Base-by-base conservation (phyloP, 106 monocot genomes). In the Dioscorea alata region DNA sequence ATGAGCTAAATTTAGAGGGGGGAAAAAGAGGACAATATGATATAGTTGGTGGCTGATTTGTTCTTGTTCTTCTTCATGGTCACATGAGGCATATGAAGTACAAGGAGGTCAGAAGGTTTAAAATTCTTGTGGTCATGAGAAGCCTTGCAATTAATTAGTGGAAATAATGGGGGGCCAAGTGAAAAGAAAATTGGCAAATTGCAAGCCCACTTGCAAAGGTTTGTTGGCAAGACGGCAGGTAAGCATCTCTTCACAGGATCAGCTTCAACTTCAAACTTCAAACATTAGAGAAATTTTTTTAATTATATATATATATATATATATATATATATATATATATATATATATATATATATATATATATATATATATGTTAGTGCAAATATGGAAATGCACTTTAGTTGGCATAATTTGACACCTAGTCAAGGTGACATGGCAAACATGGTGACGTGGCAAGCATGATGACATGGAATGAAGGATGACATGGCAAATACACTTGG, bases 191-290 rank as follows among this genome's bases (percentile, higher is more conserved):
- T 59, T 59, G 23, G 59, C 59, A 59, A 59, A 22, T 59, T 18
- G 59, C 21, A 24, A 24, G 59, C 59, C 59, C 23, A 59, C 59
- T 59, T 59, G 59, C 59, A 23, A 59, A 22, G 19, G 59, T 54
- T 54, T 20, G 59, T 59, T 18, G 59, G 22, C 23, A 59, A 59
- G 42, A 6, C 42, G 42, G 22, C 10, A 59, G 23, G 10, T 23
- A 59, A 22, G 22, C 59, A 20, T 59, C 23, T 59, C 23, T 13
- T 13, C n/a, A 56, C 2, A 56, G 54, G 42, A 42, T 19, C 13
- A 56, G 19, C n/a, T 4, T 18, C 21, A 20, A 59, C 21, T 2
- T 4, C 20, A 59, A 59, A 23, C 12, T 12, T 5, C 7, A 23
- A n/a, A n/a, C n/a, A n/a, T n/a, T n/a, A n/a, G n/a, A n/a, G n/a